These are phyloP conservation scores for Dysphania ambrosioides DNA, from an alignment of 148 eudicot species.

Conservation along the genomic window DNA sequence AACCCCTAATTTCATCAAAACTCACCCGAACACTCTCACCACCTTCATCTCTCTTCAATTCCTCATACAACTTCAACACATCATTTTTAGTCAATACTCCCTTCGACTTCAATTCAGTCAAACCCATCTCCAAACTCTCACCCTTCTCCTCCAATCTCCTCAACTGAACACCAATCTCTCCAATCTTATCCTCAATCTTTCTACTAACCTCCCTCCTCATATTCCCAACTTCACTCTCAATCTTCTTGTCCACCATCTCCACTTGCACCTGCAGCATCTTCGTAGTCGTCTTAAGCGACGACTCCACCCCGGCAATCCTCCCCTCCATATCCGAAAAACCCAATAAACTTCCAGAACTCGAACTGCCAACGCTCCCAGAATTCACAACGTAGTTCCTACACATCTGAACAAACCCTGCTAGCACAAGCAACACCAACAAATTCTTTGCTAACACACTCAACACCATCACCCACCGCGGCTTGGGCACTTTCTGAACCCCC, in stretches of 20 bases:
- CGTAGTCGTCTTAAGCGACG: slow-evolving; percentile 44
- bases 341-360: slow-evolving; percentile 14
- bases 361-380: slow-evolving; percentile 11
- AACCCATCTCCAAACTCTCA: slow-evolving; percentile 40
- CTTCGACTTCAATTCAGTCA: slow-evolving; percentile 34
- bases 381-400: slow-evolving; percentile 42
- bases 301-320: slow-evolving; percentile 55
- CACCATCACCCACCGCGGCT: slow-evolving; percentile 59
- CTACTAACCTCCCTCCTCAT: slow-evolving; percentile 43
- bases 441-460: slow-evolving; percentile 59
- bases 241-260: slow-evolving; percentile 54
- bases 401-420: slow-evolving; percentile 60
- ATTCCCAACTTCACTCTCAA: slow-evolving; percentile 42
- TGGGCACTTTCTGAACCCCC: slow-evolving; percentile 24
- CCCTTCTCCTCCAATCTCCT: slow-evolving; percentile 32
- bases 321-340: slow-evolving; percentile 57
- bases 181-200: slow-evolving; percentile 43
- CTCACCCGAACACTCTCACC: slow-evolving; percentile 27
- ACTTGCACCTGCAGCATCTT: slow-evolving; percentile 75
- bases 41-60: slow-evolving; percentile 39
- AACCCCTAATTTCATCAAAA: slow-evolving; percentile 55
- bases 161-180: slow-evolving; percentile 37
- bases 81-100: slow-evolving; percentile 52
- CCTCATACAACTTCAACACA: slow-evolving; percentile 45
- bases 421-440: slow-evolving; percentile 43